Conservation (phyloP, 495 filamentous ascomycete species). For the Daldinia childiae region DNA sequence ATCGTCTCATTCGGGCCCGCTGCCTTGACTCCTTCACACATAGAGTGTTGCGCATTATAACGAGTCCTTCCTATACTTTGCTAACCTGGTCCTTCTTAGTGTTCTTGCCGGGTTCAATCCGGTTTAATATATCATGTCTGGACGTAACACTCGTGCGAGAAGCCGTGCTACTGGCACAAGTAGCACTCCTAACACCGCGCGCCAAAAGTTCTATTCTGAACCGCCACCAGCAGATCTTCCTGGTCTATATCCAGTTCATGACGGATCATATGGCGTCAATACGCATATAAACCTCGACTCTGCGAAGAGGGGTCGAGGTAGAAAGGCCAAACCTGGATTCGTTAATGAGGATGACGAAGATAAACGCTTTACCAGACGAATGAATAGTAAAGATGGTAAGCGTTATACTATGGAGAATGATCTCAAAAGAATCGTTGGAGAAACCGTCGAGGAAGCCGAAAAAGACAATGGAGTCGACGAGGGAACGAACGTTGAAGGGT, state of each 20-base stretch:
- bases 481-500: constrained; percentile 23
- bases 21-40: not conserved
- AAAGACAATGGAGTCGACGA: constrained; percentile 16
- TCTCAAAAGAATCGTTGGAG: constrained; percentile 31
- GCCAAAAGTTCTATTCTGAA: constrained; percentile 9
- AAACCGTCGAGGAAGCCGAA: constrained; percentile 19
- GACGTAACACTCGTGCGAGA: constrained; percentile 41
- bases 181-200: constrained; percentile 19
- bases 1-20: not conserved
- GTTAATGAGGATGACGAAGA: constrained; percentile 40
- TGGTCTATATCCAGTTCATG: constrained; percentile 40
- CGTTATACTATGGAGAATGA: constrained; percentile 36
- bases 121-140: constrained; percentile 39
- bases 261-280: constrained; percentile 47
- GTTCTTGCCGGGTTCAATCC: not conserved
- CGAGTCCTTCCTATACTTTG: not conserved
- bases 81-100: constrained; percentile 8
- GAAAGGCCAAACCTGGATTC: constrained; percentile 14
- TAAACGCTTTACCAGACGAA: constrained; percentile 14
- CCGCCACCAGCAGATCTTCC: constrained; percentile 38
- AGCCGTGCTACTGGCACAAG: constrained; percentile 29
- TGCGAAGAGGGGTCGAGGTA: constrained; percentile 17
- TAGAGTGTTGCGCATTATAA: not conserved
- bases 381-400: constrained; percentile 16
- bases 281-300: constrained; percentile 35